phyloP scores from a whole-genome alignment of 306 rosid species.

The Cercis canadensis region DNA sequence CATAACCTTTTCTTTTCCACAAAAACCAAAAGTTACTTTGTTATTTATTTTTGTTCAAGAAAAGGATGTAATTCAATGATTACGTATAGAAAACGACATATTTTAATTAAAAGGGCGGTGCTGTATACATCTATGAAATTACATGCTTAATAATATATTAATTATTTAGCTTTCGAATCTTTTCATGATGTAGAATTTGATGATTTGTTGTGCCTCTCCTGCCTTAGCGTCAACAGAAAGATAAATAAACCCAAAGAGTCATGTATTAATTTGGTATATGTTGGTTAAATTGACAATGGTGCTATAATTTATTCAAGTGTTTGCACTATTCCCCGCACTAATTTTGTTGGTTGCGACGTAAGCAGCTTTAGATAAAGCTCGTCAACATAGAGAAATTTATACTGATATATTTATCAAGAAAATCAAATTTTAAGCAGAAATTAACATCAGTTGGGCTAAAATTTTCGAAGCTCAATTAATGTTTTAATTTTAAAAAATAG shows the following conservation, averaged over 20 bases:
- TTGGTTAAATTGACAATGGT: not conserved
- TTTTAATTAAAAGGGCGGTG: not conserved
- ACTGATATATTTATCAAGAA: too few relatives aligned
- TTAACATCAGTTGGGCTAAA: too few relatives aligned
- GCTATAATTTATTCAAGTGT: slow-evolving; percentile 3
- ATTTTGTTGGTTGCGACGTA: too few relatives aligned
- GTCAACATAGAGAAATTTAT: too few relatives aligned
- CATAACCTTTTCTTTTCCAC: too few relatives aligned
- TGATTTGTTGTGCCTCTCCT: not conserved
- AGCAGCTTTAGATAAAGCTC: too few relatives aligned
- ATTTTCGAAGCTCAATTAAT: too few relatives aligned
- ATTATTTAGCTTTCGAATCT: slow-evolving; percentile 30
- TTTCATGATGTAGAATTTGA: slow-evolving; percentile 25
- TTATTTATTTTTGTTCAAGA: not conserved
- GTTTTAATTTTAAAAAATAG: too few relatives aligned
- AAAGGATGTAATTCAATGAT: not conserved
- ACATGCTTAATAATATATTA: not conserved
- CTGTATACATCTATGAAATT: not conserved
- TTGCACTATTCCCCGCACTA: not conserved
- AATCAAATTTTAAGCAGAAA: too few relatives aligned
- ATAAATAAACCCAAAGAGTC: too few relatives aligned
- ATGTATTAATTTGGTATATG: too few relatives aligned
- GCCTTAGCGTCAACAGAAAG: slow-evolving; percentile 1
- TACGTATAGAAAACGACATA: not conserved
- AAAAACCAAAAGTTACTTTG: too few relatives aligned